phyloP scores from a whole-genome alignment of 73 alveolate genomes.

The Uronychia setigera region DNA sequence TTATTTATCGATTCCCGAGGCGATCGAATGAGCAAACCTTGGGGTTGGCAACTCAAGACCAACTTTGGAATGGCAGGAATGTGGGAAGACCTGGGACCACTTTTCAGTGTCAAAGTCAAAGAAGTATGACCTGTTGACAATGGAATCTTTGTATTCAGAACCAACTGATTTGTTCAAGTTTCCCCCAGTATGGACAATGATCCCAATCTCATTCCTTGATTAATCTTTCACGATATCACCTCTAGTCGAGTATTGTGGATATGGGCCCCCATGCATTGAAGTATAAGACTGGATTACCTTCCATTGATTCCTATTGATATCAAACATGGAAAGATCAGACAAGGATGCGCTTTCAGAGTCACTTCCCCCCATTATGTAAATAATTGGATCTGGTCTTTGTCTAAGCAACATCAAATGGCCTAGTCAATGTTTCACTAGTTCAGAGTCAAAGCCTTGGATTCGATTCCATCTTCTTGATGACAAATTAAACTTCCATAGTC shows the following conservation, averaged over 20 bases:
- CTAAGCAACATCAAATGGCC: background rate
- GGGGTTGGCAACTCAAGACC: background rate
- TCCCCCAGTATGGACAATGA: background rate
- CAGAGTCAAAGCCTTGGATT: background rate
- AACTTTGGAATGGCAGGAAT: background rate
- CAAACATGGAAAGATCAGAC: background rate
- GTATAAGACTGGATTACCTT: background rate
- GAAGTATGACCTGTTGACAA: background rate
- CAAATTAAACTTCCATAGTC: background rate
- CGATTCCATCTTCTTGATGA: background rate
- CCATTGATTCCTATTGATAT: background rate
- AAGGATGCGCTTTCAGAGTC: background rate
- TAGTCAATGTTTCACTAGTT: background rate
- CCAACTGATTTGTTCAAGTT: background rate
- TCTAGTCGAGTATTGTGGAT: background rate
- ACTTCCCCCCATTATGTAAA: background rate
- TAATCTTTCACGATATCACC: background rate
- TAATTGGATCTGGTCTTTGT: background rate
- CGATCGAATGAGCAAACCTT: background rate
- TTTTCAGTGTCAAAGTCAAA: background rate
- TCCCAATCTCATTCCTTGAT: background rate
- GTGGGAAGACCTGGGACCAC: background rate
- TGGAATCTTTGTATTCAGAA: background rate
- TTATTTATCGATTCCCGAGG: background rate
- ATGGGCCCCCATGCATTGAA: background rate